These are phyloP conservation scores for Claviceps sorghi DNA, from an alignment of 2,329 filamentous ascomycete species.

Conservation along the genomic window DNA sequence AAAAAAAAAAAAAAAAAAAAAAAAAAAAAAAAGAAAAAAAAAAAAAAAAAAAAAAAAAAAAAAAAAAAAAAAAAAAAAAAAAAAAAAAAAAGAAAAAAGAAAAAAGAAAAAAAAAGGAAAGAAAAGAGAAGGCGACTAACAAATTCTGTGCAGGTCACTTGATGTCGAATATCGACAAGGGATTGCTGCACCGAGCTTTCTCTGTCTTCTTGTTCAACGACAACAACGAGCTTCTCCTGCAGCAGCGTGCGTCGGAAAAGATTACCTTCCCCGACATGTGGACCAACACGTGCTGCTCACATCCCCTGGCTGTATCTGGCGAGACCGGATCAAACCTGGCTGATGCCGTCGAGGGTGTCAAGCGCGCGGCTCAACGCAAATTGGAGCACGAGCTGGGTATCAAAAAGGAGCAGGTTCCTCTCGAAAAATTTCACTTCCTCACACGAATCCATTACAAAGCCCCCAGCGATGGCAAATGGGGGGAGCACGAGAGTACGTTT, in stretches of 20 bases:
- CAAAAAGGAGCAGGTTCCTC: conserved; percentile 70
- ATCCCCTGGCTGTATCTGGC: conserved; percentile 78
- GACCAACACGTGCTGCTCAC: conserved; percentile 99
- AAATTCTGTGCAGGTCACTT: conserved; percentile 57
- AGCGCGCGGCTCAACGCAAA: conserved; percentile 84
- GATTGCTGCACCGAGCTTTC: conserved; percentile 91
- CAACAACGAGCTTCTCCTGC: conserved; percentile 79
- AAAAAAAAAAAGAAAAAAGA: too few species aligned
- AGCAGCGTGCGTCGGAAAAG: conserved; percentile 91
- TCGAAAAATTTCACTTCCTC: conserved; percentile 85
- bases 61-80: too few species aligned
- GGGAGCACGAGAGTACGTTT: conserved; percentile 85
- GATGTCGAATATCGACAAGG: conserved; percentile 97
- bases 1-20: too few species aligned
- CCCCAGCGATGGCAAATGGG: conserved; percentile 94
- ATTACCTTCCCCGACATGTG: conserved; percentile 99
- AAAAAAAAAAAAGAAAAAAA: too few species aligned
- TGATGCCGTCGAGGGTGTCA: conserved; percentile 71
- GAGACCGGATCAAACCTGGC: conserved; percentile 77
- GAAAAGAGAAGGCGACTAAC: background rate
- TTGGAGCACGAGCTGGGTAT: conserved; percentile 92
- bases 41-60: too few species aligned
- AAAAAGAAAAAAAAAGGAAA: too few species aligned
- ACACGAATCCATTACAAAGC: conserved; percentile 98
- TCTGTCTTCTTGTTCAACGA: conserved; percentile 97